Base-by-base conservation (phyloP, 75 land plant genomes). In the Cunninghamia lanceolata region DNA sequence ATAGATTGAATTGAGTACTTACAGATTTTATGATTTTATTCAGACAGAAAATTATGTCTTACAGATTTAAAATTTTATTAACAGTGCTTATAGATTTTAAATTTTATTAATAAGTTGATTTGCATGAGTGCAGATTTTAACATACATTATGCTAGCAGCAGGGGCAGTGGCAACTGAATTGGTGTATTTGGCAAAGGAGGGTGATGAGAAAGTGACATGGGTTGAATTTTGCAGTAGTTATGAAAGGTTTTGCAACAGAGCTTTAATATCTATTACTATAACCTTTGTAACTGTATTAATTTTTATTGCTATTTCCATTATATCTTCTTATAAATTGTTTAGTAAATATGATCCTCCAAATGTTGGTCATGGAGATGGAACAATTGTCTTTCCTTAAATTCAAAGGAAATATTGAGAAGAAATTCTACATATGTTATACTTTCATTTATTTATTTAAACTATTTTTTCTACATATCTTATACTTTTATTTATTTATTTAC, bases 141-240 rank as follows among this genome's bases (percentile, higher is more conserved):
- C 97, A 2, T 96, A 94, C 86, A 28, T 91, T 52, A 88, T 94
- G 8, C 88, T 96, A 82, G 94, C 93, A n/a, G 95, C 93, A 1
- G 95, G 88, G 39, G 87, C 94, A 5, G 93, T 85, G 43, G 84
- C 91, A 45, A 81, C 92, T 34, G 95, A 96, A 91, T 91, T 94
- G n/a, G 21, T 95, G 47, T 96, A 94, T 89, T 54, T 96, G n/a
- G 94, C 93, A 17, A 83, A 93, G 88, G 89, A 93, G 15, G 97
- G 97, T 4, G 94, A 94, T 43, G 73, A 11, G 21, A 34, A 89
- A 28, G 85, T 92, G 46, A 91, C 91, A 17, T 96, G 97, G 96
- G 90, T 89, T 85, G 83, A 89, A 68, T 88, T 87, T 1, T 96
- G 96, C 66, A 87, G 89, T 6, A 70, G 83, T 0, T 93, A 89